These are phyloP conservation scores for Clavispora santaluciae DNA, from an alignment of 805 yeast genomes.

Conservation along the genomic window DNA sequence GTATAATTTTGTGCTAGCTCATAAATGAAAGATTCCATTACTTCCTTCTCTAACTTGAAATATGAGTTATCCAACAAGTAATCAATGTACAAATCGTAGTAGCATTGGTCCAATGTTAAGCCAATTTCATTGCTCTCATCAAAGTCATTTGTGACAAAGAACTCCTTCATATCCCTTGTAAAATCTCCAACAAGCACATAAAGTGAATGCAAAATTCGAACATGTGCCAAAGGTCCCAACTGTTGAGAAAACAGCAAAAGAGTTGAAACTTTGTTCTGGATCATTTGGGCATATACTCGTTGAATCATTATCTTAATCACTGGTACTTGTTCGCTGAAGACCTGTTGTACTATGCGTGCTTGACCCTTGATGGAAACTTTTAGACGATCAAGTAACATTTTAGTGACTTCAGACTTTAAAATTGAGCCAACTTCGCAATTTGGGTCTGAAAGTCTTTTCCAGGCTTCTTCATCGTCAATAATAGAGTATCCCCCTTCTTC, in stretches of 20 bases:
- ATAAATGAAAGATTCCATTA: constrained; percentile 51
- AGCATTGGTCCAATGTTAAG: constrained; percentile 61
- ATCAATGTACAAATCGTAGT: constrained; percentile 67
- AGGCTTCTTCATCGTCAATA: constrained; percentile 44
- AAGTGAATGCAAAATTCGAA: constrained; percentile 68
- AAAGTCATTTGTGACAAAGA: constrained; percentile 44
- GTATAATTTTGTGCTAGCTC: constrained; percentile 43
- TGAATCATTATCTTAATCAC: constrained; percentile 70
- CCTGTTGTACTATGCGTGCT: constrained; percentile 65
- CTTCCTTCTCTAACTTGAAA: constrained; percentile 66
- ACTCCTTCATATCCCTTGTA: constrained; percentile 61
- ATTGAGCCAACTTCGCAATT: constrained; percentile 34
- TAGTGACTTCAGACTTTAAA: constrained; percentile 49
- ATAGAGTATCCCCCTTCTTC: constrained; percentile 30
- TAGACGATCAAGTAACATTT: constrained; percentile 46
- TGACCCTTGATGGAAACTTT: constrained; percentile 62
- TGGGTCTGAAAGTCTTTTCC: constrained; percentile 63
- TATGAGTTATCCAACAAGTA: constrained; percentile 64
- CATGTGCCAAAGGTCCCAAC: constrained; percentile 63
- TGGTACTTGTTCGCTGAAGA: constrained; percentile 64
- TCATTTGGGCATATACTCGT: constrained; percentile 70
- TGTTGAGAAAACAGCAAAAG: constrained; percentile 61
- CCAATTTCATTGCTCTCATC: constrained; percentile 44
- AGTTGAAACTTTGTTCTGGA: constrained; percentile 51
- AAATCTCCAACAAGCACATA: constrained; percentile 55